Percentiles rank a stretch among this genome's conserved stretches.
These are phyloP conservation scores for Phytophthora constricta DNA, from an alignment of 352 stramenopile species.

Conservation along the genomic window DNA sequence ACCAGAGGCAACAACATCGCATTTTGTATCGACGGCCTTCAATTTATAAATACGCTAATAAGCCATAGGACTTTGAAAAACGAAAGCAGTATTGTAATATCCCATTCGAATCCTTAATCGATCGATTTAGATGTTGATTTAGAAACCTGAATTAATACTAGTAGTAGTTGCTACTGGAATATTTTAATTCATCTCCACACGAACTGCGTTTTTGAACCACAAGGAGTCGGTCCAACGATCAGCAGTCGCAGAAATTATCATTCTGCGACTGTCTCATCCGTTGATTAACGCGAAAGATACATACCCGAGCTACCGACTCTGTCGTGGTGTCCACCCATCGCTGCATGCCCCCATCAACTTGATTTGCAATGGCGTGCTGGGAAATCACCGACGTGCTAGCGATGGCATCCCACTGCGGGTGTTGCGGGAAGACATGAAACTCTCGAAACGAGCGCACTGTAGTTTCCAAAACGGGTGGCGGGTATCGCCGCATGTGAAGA, in stretches of 20 bases:
- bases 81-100: no score
- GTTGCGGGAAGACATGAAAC: conserved; percentile 19
- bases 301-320: background rate
- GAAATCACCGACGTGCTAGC: conserved; percentile 5
- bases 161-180: no score
- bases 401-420: conserved; percentile 1
- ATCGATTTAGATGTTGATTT: no score
- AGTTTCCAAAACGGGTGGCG: conserved; percentile 12
- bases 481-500: conserved; percentile 8
- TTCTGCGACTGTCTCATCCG: background rate
- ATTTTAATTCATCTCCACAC: background rate
- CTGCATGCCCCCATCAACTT: no score
- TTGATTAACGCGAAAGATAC: background rate
- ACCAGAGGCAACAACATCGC: no score
- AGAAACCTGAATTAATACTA: no score
- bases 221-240: background rate
- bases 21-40: no score
- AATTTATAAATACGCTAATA: no score
- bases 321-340: background rate
- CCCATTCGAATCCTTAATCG: no score
- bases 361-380: conserved; percentile 5
- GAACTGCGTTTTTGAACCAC: background rate
- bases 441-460: conserved; percentile 8
- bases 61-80: no score
- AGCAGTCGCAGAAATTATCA: no score